These are phyloP conservation scores for Centrapalus pauciflorus DNA, from an alignment of 129 eudicot species.

Conservation along the genomic window DNA sequence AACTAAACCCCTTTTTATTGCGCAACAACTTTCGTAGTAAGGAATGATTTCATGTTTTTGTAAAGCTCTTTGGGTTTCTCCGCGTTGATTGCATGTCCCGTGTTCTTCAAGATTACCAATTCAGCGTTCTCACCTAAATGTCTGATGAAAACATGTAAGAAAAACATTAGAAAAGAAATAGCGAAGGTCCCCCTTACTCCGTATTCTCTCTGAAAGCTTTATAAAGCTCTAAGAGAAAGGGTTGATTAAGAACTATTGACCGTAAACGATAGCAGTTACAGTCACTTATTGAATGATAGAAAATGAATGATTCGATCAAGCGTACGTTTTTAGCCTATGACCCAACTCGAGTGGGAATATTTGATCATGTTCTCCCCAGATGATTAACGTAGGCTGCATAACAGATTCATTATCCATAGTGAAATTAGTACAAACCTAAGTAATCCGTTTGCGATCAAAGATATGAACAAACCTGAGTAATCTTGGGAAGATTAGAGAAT, in stretches of 20 bases:
- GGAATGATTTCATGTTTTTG: slow-evolving; percentile 61
- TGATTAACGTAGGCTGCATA: slow-evolving; percentile 61
- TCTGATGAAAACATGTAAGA: slow-evolving; percentile 27
- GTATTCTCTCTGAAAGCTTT: too few relatives aligned
- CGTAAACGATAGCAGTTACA: too few relatives aligned
- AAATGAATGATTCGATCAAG: background rate
- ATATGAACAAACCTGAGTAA: slow-evolving; percentile 48
- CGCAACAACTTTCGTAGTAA: too few relatives aligned
- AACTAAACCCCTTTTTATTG: too few relatives aligned
- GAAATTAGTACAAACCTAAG: background rate
- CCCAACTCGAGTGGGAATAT: slow-evolving; percentile 79
- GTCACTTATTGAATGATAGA: background rate
- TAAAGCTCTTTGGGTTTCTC: slow-evolving; percentile 75
- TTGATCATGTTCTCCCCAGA: slow-evolving; percentile 88
- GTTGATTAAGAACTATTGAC: too few relatives aligned
- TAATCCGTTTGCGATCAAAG: background rate
- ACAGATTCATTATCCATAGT: too few relatives aligned
- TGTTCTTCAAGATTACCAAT: slow-evolving; percentile 51
- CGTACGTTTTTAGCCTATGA: slow-evolving; percentile 60
- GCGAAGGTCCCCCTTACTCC: too few relatives aligned
- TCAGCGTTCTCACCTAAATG: slow-evolving; percentile 60
- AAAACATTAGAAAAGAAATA: too few relatives aligned
- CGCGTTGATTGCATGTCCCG: slow-evolving; percentile 83
- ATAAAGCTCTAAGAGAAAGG: too few relatives aligned
- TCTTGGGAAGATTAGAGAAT: slow-evolving; percentile 67